phyloP scores from a whole-genome alignment of 73 alveolate genomes.

The Paramecium primaurelia region DNA sequence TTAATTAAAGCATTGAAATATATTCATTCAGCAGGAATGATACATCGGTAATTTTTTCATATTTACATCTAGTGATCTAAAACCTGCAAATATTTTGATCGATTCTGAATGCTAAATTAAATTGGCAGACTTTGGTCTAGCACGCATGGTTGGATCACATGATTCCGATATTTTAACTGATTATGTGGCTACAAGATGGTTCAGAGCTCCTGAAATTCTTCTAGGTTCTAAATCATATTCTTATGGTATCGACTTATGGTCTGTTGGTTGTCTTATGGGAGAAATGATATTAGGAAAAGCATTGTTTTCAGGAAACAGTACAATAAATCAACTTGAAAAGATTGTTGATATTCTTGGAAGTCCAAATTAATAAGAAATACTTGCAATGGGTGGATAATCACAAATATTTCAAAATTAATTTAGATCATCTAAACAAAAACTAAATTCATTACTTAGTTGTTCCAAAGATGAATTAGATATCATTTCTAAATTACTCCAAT shows the following conservation, averaged over 20 bases:
- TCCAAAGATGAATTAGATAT: neutral
- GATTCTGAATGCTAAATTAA: conserved; percentile 86
- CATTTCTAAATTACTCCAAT: conserved; percentile 57
- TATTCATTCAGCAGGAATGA: conserved; percentile 77
- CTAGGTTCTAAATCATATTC: conserved; percentile 70
- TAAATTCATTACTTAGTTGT: neutral
- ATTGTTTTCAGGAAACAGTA: conserved; percentile 78
- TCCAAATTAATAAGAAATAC: conserved; percentile 56
- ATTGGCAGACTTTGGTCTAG: conserved; percentile 90
- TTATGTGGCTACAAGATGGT: conserved; percentile 91
- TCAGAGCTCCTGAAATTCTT: conserved; percentile 84
- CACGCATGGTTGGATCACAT: conserved; percentile 65
- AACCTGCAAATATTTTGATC: conserved; percentile 79
- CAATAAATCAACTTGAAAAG: conserved; percentile 71
- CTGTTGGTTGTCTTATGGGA: conserved; percentile 84
- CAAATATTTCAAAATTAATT: neutral
- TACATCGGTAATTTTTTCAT: conserved; percentile 59
- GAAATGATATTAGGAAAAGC: conserved; percentile 82
- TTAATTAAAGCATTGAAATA: conserved; percentile 76
- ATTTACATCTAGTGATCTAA: conserved; percentile 72
- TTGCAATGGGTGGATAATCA: neutral
- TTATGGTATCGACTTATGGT: conserved; percentile 80
- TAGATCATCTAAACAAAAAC: neutral
- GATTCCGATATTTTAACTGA: conserved; percentile 70
- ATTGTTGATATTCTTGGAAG: conserved; percentile 76